Evolutionary conservation across 2,329 filamentous ascomycete genomes (phyloP).

Genomic region (Calonectria montana): DNA sequence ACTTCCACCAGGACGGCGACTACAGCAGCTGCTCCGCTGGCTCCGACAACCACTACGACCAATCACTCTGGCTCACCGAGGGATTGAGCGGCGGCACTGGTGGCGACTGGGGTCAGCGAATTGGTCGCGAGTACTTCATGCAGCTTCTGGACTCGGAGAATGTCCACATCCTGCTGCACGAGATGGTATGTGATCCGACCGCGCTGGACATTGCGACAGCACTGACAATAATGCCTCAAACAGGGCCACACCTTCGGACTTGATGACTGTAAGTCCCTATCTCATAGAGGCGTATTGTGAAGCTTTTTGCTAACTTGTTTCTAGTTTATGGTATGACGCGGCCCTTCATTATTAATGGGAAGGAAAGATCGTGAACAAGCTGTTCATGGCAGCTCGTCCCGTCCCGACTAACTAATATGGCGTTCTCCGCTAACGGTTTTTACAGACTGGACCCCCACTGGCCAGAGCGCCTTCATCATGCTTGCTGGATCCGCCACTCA

Average conservation of each 20-base stretch:
- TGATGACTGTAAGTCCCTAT: conserved; percentile 47
- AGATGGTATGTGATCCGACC: conserved; percentile 41
- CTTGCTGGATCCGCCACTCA: conserved; percentile 52
- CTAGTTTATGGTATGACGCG: conserved; percentile 30
- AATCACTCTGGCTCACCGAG: conserved; percentile 58
- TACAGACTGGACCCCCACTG: conserved; percentile 57
- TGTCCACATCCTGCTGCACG: conserved; percentile 59
- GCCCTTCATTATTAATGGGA: neutral
- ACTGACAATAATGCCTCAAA: neutral
- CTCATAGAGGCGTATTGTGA: no score
- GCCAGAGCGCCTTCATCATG: conserved; percentile 58
- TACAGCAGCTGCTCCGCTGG: conserved; percentile 51
- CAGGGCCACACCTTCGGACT: conserved; percentile 55
- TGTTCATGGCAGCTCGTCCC: neutral
- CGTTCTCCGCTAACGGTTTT: conserved; percentile 5
- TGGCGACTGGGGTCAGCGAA: conserved; percentile 58
- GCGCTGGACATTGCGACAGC: no score
- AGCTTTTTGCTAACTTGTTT: neutral
- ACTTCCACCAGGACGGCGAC: conserved; percentile 56
- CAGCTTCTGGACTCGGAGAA: conserved; percentile 49
- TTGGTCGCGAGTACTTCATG: conserved; percentile 58
- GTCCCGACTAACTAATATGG: neutral
- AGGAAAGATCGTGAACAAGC: neutral
- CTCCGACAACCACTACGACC: conserved; percentile 53
- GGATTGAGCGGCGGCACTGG: conserved; percentile 56